Base-by-base conservation (phyloP, 129 eudicot species). In the Silybum marianum region DNA sequence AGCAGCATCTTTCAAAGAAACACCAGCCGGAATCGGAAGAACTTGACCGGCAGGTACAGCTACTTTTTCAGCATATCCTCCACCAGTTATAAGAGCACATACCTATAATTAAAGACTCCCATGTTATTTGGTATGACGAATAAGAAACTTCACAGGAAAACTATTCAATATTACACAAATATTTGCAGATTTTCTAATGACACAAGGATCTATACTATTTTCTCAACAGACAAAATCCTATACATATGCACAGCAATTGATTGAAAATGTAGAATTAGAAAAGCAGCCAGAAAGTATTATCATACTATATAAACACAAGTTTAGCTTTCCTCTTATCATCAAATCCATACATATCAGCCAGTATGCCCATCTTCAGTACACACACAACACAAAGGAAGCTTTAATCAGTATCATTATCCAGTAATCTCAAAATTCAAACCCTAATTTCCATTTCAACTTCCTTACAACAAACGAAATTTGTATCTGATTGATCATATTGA, bases 51-150 rank as follows among this genome's bases (percentile, higher is more conserved):
- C 92, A n/a, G 92, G 93, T 39, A 96, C 97, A 82, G 89, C 97
- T 25, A 96, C 98, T 62, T 93, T 96, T 86, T 96, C 98, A 26
- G 98, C 99, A 83, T 96, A 96, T 60, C 98, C 98, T 70, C 99
- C 99, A 46, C 99, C 99, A 86, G 90, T 87, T 66, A 93, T 70
- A 58, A 96, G 98, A 63, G 97, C 98, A 87, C 99, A 96, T 19
- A 96, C 99, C 98, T 96, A 83, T 72, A 81, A 2, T 22, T 24
- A 74, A 80, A 54, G 14, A 69, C 48, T 69, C 80, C 73, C 48
- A 4, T 28, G 54, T 68, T 75, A 82, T 69, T 30, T 13, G 26
- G 32, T 68, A 75, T 48, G 3, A 58, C 16, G 19, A 69, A 79
- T 26, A 54, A 71, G 25, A 54, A 71, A 71, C 62, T 32, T 72